Conservation (phyloP, 2,329 filamentous ascomycete species). For the Pseudogymnoascus sp. region DNA sequence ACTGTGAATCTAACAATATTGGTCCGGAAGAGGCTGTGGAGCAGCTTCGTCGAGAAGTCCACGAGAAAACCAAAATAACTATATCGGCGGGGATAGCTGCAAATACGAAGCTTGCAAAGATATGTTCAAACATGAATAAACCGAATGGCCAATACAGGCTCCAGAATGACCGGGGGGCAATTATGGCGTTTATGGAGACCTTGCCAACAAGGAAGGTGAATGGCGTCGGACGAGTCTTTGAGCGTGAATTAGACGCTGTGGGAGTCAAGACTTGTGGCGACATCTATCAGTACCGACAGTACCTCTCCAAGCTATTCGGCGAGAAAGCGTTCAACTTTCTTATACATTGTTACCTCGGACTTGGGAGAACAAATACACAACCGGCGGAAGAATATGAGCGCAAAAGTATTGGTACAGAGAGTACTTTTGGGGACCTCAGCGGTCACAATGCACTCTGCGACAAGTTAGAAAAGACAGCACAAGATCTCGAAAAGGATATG, state of each 20-base stretch:
- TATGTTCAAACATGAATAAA: constrained; percentile 92
- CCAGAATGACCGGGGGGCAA: constrained; percentile 61
- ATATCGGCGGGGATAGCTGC: constrained; percentile 91
- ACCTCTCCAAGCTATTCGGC: constrained; percentile 72
- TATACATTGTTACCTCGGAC: constrained; percentile 73
- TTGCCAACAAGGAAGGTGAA: constrained; percentile 88
- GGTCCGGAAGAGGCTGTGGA: constrained; percentile 66
- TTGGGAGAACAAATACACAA: constrained; percentile 77
- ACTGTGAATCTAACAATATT: constrained; percentile 64
- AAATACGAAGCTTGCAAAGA: constrained; percentile 90
- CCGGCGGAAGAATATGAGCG: constrained; percentile 84
- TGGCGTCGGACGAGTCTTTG: constrained; percentile 87
- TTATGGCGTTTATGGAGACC: constrained; percentile 79
- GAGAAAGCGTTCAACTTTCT: constrained; percentile 88
- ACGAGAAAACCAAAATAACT: constrained; percentile 71
- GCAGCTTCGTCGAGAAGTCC: constrained; percentile 70
- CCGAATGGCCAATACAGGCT: constrained; percentile 86
- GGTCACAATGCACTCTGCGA: constrained; percentile 61
- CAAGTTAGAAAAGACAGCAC: constrained; percentile 73
- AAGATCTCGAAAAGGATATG: constrained; percentile 83
- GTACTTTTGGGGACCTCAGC: constrained; percentile 77
- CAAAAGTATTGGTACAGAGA: constrained; percentile 90
- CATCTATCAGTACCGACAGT: constrained; percentile 68
- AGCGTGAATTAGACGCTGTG: constrained; percentile 81
- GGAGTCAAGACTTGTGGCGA: constrained; percentile 85